These are phyloP conservation scores for Somion occarium DNA, from an alignment of 1,284 basidiomycete species.

Conservation along the genomic window DNA sequence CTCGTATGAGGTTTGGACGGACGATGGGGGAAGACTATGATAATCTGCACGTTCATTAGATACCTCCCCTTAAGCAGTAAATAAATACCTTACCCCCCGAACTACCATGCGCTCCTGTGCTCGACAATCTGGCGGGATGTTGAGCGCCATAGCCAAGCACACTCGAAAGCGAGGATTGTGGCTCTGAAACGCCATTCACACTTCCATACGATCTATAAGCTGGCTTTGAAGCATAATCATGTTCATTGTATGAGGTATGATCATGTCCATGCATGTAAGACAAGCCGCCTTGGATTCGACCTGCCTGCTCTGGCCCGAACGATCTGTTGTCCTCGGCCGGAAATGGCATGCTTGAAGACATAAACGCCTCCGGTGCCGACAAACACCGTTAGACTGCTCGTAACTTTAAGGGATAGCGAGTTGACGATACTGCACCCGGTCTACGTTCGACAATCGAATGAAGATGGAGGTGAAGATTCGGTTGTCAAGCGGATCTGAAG, in stretches of 20 bases:
- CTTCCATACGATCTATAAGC: background rate
- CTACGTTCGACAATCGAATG: background rate
- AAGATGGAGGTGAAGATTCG: background rate
- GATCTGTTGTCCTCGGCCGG: slow-evolving; percentile 6
- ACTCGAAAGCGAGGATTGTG: background rate
- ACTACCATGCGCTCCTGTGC: background rate
- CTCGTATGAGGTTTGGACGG: background rate
- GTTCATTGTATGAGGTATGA: background rate
- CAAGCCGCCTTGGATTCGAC: background rate
- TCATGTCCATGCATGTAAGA: background rate
- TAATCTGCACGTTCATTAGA: background rate
- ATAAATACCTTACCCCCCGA: background rate
- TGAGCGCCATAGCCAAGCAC: background rate
- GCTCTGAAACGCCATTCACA: background rate
- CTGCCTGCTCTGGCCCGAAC: background rate
- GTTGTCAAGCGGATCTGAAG: background rate
- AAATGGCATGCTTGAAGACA: slow-evolving; percentile 5
- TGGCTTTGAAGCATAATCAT: background rate
- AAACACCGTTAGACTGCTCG: background rate
- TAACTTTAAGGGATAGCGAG: too few species aligned
- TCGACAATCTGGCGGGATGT: background rate
- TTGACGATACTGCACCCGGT: slow-evolving; percentile 6
- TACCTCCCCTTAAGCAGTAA: background rate
- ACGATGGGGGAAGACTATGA: background rate
- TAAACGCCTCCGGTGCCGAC: slow-evolving; percentile 3